Evolutionary conservation across 306 rosid genomes (phyloP), one percentile per base, ranked within the genome.

Genomic region (Lathyrus sativus): DNA sequence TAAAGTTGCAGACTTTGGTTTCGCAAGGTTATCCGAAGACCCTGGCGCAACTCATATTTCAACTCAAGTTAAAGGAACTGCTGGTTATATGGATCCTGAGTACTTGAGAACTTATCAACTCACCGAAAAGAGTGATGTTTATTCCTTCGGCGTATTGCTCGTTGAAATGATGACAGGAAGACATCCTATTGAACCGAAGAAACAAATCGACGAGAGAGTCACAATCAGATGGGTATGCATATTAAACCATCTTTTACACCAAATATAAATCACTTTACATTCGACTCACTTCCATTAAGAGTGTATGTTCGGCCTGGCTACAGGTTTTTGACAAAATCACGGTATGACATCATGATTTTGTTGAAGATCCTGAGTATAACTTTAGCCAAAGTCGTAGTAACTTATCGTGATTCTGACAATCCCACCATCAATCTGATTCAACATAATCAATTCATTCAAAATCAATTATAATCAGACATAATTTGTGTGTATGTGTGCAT

Each of bases 31-130:
- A 60, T 84, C 88, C 14, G 95, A 82, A 4, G 95, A 90, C 73
- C 77, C 85, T 35, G 67, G 41, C 3, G 92, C 85, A 78, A 95
- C 96, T 15, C 97, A 95, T 54, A 62, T 95, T 67, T 90, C 97
- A 68, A 95, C 99, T 41, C 95, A 86, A 77, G 75, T 95, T 19
- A 95, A 95, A 84, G 99, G 99, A 73, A 95, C 99, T 15, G 95
- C 97, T 33, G 99, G 99, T 35, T 95, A 95, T 71, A 82, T 95
- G 90, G 97, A 95, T 72, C 99, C 99, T 31, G 99, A 88, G 81
- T 95, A 95, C 77, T 83, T 95, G 3, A 76, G 82, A 70, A 90
- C 99, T 1, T 88, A 84, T 77, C 99, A 95, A 74, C 96, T 95
- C 70, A 95, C 99, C 0, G 92, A 87, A 9, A 95, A 87, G 83